Evolutionary conservation across 1,284 basidiomycete species (phyloP).

Genomic region (Phellopilus nigrolimitatus): DNA sequence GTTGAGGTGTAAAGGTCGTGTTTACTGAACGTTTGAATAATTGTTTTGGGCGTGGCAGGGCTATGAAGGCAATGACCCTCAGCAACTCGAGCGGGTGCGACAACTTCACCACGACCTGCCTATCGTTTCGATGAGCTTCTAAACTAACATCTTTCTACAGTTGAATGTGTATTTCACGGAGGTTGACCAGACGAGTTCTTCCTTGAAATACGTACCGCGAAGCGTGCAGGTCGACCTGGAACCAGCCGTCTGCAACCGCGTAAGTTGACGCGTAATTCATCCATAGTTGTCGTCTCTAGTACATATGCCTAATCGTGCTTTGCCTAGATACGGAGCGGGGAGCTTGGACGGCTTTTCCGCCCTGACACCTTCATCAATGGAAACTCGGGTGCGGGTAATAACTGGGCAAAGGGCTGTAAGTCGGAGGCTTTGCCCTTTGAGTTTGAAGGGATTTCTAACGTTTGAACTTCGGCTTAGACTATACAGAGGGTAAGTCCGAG

Average conservation of each 20-base stretch:
- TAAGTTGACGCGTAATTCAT: constrained; percentile 36
- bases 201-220: constrained; percentile 84
- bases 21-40: not conserved
- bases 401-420: constrained; percentile 89
- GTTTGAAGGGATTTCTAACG: not conserved
- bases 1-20: constrained; percentile 1
- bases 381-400: constrained; percentile 82
- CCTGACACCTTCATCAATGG: constrained; percentile 85
- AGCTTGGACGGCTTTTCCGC: constrained; percentile 73
- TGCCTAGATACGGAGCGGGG: constrained; percentile 58
- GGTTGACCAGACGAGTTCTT: constrained; percentile 37
- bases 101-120: not conserved
- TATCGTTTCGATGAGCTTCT: not conserved
- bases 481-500: no score
- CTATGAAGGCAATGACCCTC: constrained; percentile 44
- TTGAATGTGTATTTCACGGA: constrained; percentile 73
- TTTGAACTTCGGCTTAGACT: constrained; percentile 49
- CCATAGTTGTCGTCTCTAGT: no score
- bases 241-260: constrained; percentile 81
- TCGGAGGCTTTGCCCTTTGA: constrained; percentile 32
- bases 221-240: constrained; percentile 91
- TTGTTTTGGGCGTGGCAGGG: constrained; percentile 34
- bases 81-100: constrained; percentile 42
- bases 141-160: constrained; percentile 33
- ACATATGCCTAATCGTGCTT: no score